Base-by-base conservation (phyloP, 2,329 filamentous ascomycete species). In the Sporothrix euskadiensis region DNA sequence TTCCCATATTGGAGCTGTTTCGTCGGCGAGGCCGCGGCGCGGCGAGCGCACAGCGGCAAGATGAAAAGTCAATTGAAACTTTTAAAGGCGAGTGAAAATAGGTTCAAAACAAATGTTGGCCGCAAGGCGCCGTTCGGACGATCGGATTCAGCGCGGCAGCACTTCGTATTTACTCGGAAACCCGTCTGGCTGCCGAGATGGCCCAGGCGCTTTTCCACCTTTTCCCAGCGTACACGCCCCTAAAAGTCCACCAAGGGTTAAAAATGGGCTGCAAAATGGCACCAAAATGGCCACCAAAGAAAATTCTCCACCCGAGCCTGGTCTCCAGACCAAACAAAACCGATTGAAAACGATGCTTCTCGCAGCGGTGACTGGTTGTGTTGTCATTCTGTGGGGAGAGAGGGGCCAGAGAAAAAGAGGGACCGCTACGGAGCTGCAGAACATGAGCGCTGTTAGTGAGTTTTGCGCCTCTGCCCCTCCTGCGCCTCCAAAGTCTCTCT, bases 131-230 rank as follows among this genome's bases (percentile, higher is more conserved):
- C 26, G 66, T 71, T 75, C 75, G 75, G 75, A 41, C 74, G 74
- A 75, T 75, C 75, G 75, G 75, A 69, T 72, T 73, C 72, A n/a
- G 26, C 19, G 69, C 69, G 68, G 75, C 52, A 63, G 12, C 32
- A 52, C n/a, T 68, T 77, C 76, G 76, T 77, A 77, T 59, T 73
- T 77, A 77, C 76, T 77, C 76, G 75, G 75, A 77, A 75, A 69
- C 49, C 73, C 49, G 69, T 39, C 16, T 70, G 71, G 75, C 75
- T 74, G 71, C 75, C 75, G 75, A 76, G 75, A 61, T 70, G 47
- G 57, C 35, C 59, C 61, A 61, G 61, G 69, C 35, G 22, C 14
- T 47, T 49, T 41, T 59, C 19, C 47, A 54, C 26, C 30, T 4
- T 47, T 49, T 47, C 32, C 19, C 47, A 69, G 66, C 47, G 66